Evolutionary conservation across 768 basidiomycete species (phyloP).

Genomic region (Pluteus cervinus): DNA sequence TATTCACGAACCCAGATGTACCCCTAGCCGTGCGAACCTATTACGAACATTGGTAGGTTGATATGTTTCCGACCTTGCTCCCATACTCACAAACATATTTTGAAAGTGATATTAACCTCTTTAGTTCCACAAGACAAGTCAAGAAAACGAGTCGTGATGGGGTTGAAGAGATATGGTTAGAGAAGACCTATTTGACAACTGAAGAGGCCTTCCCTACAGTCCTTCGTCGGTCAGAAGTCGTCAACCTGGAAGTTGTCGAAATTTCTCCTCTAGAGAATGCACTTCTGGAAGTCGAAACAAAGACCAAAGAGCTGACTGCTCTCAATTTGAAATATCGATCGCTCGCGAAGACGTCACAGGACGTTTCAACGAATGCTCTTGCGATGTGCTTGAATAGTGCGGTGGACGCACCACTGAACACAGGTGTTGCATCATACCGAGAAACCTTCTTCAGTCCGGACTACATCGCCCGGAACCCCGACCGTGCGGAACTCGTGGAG

Average conservation of each 20-base stretch:
- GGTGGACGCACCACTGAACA: slow-evolving; percentile 75
- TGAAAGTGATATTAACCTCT: slow-evolving; percentile 71
- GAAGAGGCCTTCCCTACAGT: slow-evolving; percentile 91
- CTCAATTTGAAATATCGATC: slow-evolving; percentile 68
- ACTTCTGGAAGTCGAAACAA: slow-evolving; percentile 71
- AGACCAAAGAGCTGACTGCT: slow-evolving; percentile 69
- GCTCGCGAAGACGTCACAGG: slow-evolving; percentile 70
- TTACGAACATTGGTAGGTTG: slow-evolving; percentile 75
- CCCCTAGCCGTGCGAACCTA: slow-evolving; percentile 75
- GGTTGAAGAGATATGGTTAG: slow-evolving; percentile 74
- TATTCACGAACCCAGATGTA: slow-evolving; percentile 84
- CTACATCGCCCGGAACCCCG: slow-evolving; percentile 64
- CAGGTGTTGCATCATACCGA: slow-evolving; percentile 75
- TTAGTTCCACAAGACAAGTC: slow-evolving; percentile 70
- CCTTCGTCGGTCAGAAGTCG: slow-evolving; percentile 81
- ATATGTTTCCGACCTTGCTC: background rate
- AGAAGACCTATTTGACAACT: slow-evolving; percentile 83
- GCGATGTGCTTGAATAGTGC: slow-evolving; percentile 84
- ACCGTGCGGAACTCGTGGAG: slow-evolving; percentile 64
- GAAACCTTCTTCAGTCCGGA: slow-evolving; percentile 68
- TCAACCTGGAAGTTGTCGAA: slow-evolving; percentile 62
- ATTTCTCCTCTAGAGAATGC: slow-evolving; percentile 86
- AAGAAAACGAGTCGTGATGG: slow-evolving; percentile 60
- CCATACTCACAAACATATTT: background rate
- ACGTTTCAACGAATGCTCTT: slow-evolving; percentile 71